Evolutionary conservation across 306 rosid species (phyloP).

Genomic region (Quercus glauca): DNA sequence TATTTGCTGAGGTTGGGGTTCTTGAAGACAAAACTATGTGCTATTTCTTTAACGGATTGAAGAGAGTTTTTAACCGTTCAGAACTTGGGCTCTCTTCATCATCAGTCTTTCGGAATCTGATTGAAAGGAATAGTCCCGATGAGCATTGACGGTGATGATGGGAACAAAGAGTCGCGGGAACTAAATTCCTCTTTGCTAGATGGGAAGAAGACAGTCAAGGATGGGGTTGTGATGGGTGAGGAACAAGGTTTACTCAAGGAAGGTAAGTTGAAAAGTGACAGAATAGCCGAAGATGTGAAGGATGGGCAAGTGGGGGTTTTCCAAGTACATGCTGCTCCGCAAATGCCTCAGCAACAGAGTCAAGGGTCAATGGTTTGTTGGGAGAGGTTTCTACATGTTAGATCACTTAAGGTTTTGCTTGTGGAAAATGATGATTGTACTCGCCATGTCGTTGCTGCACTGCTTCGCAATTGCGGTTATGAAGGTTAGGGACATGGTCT

Average conservation of each 20-base stretch:
- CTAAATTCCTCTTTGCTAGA: conserved; percentile 32
- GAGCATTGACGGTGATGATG: conserved; percentile 47
- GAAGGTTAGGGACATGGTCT: conserved; percentile 44
- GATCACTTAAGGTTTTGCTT: conserved; percentile 84
- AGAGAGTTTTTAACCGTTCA: conserved; percentile 35
- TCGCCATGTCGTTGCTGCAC: conserved; percentile 81
- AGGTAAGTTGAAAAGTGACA: conserved; percentile 47
- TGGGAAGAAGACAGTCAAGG: conserved; percentile 34
- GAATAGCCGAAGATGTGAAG: conserved; percentile 38
- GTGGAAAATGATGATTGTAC: conserved; percentile 88
- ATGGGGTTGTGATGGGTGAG: conserved; percentile 28
- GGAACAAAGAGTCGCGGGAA: conserved; percentile 37
- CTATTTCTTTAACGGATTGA: conserved; percentile 32
- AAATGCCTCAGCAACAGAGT: conserved; percentile 48
- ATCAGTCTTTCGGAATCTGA: conserved; percentile 24
- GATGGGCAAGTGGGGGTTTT: conserved; percentile 40
- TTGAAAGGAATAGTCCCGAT: conserved; percentile 53
- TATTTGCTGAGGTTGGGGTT: conserved; percentile 21
- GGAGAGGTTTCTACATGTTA: conserved; percentile 84
- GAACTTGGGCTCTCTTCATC: conserved; percentile 29
- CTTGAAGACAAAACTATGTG: conserved; percentile 27
- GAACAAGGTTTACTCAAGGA: conserved; percentile 30
- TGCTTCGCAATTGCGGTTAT: conserved; percentile 94
- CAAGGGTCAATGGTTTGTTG: conserved; percentile 77
- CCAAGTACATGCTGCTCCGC: conserved; percentile 42